Evolutionary conservation across 768 basidiomycete species (phyloP).

Genomic region (Pleurotus cornucopiae): DNA sequence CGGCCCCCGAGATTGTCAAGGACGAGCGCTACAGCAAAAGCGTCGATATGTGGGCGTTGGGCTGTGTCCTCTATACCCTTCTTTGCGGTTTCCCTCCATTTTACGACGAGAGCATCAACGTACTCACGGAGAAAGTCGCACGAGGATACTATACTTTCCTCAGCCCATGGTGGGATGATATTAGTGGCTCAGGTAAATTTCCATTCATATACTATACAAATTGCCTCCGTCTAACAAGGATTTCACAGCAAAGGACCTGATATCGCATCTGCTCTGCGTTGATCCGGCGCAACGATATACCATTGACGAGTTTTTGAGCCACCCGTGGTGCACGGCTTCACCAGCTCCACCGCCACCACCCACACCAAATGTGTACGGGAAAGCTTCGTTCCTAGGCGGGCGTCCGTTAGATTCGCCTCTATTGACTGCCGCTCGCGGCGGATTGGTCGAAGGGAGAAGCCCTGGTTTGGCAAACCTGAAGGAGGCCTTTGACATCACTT

Average conservation of each 20-base stretch:
- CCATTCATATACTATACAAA: neutral
- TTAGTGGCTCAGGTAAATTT: slow-evolving; percentile 67
- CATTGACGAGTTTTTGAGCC: slow-evolving; percentile 95
- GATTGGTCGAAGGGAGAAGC: slow-evolving; percentile 75
- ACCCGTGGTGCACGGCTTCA: slow-evolving; percentile 87
- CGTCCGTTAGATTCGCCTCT: slow-evolving; percentile 86
- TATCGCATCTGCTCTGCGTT: slow-evolving; percentile 91
- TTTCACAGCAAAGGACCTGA: slow-evolving; percentile 83
- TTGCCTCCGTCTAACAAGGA: neutral
- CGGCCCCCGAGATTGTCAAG: slow-evolving; percentile 98
- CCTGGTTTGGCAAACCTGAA: slow-evolving; percentile 92
- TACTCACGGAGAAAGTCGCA: slow-evolving; percentile 97
- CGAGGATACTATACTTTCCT: slow-evolving; percentile 97
- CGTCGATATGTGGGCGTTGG: slow-evolving; percentile 99
- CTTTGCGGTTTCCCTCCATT: slow-evolving; percentile 98
- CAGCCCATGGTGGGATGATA: slow-evolving; percentile 99
- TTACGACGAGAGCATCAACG: slow-evolving; percentile 98
- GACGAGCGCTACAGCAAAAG: slow-evolving; percentile 96
- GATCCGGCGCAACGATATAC: slow-evolving; percentile 95
- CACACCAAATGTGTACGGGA: slow-evolving; percentile 51
- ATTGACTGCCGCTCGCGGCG: slow-evolving; percentile 73
- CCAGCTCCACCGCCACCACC: slow-evolving; percentile 61
- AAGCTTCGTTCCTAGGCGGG: slow-evolving; percentile 22
- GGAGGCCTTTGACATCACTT: slow-evolving; percentile 98
- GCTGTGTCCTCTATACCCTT: slow-evolving; percentile 97